A percentile compares a stretch with the other conserved stretches of the same genome.
Conservation (phyloP, 768 basidiomycete species). For the Jaapia argillacea region DNA sequence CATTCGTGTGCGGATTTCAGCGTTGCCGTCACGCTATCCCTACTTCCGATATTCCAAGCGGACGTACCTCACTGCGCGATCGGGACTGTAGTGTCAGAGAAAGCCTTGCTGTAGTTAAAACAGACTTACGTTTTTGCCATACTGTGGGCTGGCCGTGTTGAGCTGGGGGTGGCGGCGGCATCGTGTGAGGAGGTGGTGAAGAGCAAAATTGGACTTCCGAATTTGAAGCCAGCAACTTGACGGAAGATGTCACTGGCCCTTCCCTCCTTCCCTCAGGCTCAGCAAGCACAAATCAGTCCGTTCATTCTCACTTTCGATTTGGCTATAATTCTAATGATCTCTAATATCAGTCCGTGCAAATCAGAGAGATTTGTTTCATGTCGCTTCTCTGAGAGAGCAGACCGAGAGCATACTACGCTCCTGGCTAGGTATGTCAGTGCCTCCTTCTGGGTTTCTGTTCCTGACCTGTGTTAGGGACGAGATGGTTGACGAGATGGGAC, state of each 20-base stretch:
- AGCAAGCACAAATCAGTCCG: conserved; percentile 84
- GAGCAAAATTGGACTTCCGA: conserved; percentile 8
- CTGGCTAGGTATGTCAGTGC: conserved; percentile 70
- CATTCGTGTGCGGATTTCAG: conserved; percentile 8
- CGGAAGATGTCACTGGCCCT: conserved; percentile 12
- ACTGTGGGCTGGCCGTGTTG: conserved; percentile 46
- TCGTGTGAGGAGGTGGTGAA: conserved; percentile 13
- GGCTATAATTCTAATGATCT: conserved; percentile 4
- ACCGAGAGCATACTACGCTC: conserved; percentile 63
- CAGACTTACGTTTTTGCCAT: conserved; percentile 63
- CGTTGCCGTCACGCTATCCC: too few species aligned
- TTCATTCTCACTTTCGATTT: conserved; percentile 6
- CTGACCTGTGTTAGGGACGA: conserved; percentile 44
- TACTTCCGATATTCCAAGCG: conserved; percentile 1
- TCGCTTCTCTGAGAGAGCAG: conserved; percentile 66
- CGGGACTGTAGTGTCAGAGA: conserved; percentile 2
- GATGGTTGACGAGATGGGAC: conserved; percentile 74
- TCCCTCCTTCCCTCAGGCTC: conserved; percentile 59
- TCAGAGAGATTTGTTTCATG: conserved; percentile 74
- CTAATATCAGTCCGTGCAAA: conserved; percentile 73
- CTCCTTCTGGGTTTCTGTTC: neutral
- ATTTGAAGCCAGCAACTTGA: conserved; percentile 7
- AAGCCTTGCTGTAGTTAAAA: neutral
- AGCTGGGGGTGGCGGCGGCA: conserved; percentile 22
- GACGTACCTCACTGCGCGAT: conserved; percentile 19